Evolutionary conservation across 2,329 filamentous ascomycete species (phyloP).

Genomic region (Penicillium verrucosum): DNA sequence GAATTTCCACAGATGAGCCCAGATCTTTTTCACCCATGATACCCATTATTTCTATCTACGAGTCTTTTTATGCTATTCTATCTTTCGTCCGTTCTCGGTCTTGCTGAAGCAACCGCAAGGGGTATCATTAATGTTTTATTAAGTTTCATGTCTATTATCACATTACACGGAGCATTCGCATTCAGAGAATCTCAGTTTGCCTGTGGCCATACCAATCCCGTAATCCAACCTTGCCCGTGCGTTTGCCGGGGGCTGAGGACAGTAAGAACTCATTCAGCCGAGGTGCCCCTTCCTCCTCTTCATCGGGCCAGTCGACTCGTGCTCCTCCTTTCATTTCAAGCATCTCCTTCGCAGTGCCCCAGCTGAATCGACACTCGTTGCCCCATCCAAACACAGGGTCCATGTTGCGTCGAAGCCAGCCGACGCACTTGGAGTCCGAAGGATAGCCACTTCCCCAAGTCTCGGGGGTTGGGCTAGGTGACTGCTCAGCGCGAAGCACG

Average conservation of each 20-base stretch:
- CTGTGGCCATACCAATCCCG: constrained; percentile 74
- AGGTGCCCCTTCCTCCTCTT: constrained; percentile 63
- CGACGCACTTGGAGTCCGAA: constrained; percentile 73
- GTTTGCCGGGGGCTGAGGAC: constrained; percentile 37
- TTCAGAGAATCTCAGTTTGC: constrained; percentile 69
- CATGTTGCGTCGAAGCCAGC: constrained; percentile 83
- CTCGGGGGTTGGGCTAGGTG: constrained; percentile 36
- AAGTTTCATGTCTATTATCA: constrained; percentile 16
- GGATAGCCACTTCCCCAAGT: constrained; percentile 93
- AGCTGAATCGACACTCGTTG: constrained; percentile 87
- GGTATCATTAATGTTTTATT: constrained; percentile 29
- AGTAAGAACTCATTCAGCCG: constrained; percentile 75
- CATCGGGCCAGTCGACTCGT: constrained; percentile 78
- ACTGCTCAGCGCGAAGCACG: constrained; percentile 38
- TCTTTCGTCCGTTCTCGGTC: constrained; percentile 16
- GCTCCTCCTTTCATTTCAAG: constrained; percentile 71
- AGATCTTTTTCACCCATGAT: constrained; percentile 17
- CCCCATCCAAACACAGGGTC: constrained; percentile 96
- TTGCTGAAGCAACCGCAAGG: constrained; percentile 11
- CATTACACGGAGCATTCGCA: constrained; percentile 3
- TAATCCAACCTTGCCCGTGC: constrained; percentile 65
- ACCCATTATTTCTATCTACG: constrained; percentile 17
- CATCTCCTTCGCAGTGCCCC: constrained; percentile 93
- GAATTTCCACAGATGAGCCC: constrained; percentile 12
- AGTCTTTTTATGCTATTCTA: constrained; percentile 7